Percentiles rank a stretch among this genome's conserved stretches.
phyloP scores from a whole-genome alignment of 2,329 filamentous ascomycete genomes.

The Pseudogymnoascus sp. region DNA sequence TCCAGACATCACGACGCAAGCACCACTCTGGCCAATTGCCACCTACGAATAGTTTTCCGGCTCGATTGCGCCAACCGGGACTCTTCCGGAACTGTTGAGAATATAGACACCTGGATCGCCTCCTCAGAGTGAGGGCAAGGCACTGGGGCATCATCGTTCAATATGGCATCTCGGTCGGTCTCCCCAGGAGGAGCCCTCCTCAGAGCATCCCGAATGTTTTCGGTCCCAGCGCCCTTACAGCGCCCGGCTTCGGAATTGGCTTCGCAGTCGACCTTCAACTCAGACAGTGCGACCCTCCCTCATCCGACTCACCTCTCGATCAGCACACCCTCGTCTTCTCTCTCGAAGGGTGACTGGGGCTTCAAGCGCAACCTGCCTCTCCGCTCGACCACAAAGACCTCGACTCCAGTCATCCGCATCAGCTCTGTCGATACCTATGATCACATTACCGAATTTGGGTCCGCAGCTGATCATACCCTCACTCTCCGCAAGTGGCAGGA shows the following conservation, averaged over 20 bases:
- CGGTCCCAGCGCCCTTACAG: conserved; percentile 69
- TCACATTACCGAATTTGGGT: conserved; percentile 81
- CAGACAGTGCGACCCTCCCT: conserved; percentile 62
- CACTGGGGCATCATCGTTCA: conserved; percentile 1
- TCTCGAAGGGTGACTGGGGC: conserved; percentile 80
- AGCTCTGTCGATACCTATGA: conserved; percentile 76
- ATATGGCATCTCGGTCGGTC: conserved; percentile 32
- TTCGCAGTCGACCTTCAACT: conserved; percentile 42
- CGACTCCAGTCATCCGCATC: conserved; percentile 68
- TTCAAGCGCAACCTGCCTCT: conserved; percentile 77
- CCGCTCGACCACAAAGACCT: conserved; percentile 62
- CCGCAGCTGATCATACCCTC: conserved; percentile 70
- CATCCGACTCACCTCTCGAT: conserved; percentile 81
- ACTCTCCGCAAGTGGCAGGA: conserved; percentile 83
- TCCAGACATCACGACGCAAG: conserved; percentile 2
- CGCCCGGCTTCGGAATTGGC: conserved; percentile 45
- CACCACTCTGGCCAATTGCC: not conserved
- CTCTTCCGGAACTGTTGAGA: not conserved
- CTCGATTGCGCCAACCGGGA: conserved; percentile 2
- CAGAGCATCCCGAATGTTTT: conserved; percentile 82
- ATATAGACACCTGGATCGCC: conserved; percentile 2
- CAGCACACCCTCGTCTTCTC: conserved; percentile 64
- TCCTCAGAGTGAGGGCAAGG: not conserved
- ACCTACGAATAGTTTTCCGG: not conserved
- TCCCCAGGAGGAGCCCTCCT: conserved; percentile 63